Percentiles rank a stretch among this genome's conserved stretches.
These are phyloP conservation scores for Claviceps pazoutovae DNA, from an alignment of 2,329 filamentous ascomycete species.

Conservation along the genomic window DNA sequence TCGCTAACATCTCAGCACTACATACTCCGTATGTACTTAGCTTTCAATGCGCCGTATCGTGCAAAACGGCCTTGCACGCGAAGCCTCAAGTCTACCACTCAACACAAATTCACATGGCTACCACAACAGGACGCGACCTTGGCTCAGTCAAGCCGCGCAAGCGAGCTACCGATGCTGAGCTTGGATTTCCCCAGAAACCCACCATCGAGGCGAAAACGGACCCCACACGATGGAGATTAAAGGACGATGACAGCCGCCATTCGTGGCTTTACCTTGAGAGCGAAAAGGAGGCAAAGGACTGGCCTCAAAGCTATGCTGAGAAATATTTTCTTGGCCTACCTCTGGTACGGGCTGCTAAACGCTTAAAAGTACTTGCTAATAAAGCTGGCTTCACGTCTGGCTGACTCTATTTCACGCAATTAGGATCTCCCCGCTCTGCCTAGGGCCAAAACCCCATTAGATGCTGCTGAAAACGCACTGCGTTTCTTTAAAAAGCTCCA, in stretches of 20 bases:
- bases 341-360: slow-evolving; percentile 38
- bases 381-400: neutral
- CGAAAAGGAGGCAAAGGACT: slow-evolving; percentile 52
- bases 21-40: too few species aligned
- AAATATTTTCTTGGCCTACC: slow-evolving; percentile 76
- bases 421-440: slow-evolving; percentile 64
- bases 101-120: slow-evolving; percentile 13
- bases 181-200: slow-evolving; percentile 29
- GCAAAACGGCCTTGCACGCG: neutral
- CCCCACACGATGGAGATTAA: slow-evolving; percentile 67
- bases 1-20: neutral
- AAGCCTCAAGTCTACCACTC: neutral
- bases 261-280: slow-evolving; percentile 89
- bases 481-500: slow-evolving; percentile 84
- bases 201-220: slow-evolving; percentile 54
- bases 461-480: slow-evolving; percentile 70
- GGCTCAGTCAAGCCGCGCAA: slow-evolving; percentile 25
- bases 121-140: slow-evolving; percentile 16
- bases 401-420: neutral
- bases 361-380: neutral
- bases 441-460: slow-evolving; percentile 55
- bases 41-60: neutral
- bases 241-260: slow-evolving; percentile 70
- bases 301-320: slow-evolving; percentile 82
- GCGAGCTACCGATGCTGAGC: slow-evolving; percentile 25